A percentile compares a stretch with the other conserved stretches of the same genome.
Evolutionary conservation across 2,329 filamentous ascomycete species (phyloP).

Genomic region (Coniella vitis): DNA sequence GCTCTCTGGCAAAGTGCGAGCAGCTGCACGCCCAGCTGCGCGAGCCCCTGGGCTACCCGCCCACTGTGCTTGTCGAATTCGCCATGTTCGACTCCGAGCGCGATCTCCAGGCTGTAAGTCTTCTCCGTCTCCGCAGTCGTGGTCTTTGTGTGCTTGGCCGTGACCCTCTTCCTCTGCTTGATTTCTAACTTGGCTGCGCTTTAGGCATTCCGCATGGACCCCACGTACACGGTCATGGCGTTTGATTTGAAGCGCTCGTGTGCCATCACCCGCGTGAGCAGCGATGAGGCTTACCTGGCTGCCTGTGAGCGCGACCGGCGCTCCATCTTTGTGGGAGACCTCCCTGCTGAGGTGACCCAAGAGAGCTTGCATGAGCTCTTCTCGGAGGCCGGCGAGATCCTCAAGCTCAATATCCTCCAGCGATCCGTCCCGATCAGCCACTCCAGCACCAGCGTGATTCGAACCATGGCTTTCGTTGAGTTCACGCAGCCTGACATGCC

Average conservation of each 20-base stretch:
- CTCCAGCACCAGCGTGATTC: conserved; percentile 2
- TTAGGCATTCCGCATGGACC: conserved; percentile 29
- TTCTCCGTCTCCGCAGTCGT: not conserved
- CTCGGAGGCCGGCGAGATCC: conserved; percentile 22
- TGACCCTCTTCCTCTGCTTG: not conserved
- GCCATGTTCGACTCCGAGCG: conserved; percentile 43
- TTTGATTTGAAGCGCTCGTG: conserved; percentile 27
- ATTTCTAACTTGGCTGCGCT: conserved; percentile 3
- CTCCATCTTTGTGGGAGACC: conserved; percentile 28
- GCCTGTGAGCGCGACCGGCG: conserved; percentile 28
- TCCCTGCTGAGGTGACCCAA: conserved; percentile 22
- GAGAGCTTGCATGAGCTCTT: conserved; percentile 21
- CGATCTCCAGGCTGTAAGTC: conserved; percentile 41
- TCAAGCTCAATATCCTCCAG: conserved; percentile 24
- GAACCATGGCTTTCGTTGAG: conserved; percentile 26
- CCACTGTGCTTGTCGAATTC: conserved; percentile 42
- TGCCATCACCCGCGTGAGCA: conserved; percentile 18
- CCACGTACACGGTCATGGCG: conserved; percentile 24
- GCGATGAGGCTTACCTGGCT: conserved; percentile 25
- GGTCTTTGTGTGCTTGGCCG: not conserved
- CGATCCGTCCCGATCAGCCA: conserved; percentile 17
- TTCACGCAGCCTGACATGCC: conserved; percentile 18
- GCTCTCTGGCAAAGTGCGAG: conserved; percentile 35
- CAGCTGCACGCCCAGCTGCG: conserved; percentile 28
- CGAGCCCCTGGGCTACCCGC: conserved; percentile 27